Evolutionary conservation across 2,329 filamentous ascomycete genomes (phyloP).

Genomic region (Tolypocladium nubicola): DNA sequence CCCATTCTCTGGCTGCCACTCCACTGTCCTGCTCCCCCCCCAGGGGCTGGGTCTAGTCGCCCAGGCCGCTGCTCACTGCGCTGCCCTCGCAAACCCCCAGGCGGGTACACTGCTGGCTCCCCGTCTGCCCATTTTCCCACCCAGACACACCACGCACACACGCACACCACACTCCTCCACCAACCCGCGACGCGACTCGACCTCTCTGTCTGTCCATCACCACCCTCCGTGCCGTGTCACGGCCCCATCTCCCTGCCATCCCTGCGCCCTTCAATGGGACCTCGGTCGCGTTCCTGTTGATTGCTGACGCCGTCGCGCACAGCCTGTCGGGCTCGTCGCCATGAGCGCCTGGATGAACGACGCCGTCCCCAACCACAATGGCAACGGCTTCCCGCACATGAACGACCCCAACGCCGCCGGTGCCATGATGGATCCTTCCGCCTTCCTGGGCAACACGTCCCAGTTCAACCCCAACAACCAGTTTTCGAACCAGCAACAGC

Average conservation of each 20-base stretch:
- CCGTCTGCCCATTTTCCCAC: slow-evolving; percentile 17
- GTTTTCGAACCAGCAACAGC: slow-evolving; percentile 36
- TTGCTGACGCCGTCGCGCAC: slow-evolving; percentile 33
- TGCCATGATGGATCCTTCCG: slow-evolving; percentile 55
- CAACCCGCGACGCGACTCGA: slow-evolving; percentile 31
- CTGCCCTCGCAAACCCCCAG: slow-evolving; percentile 1
- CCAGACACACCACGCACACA: slow-evolving; percentile 14
- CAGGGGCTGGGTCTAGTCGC: neutral
- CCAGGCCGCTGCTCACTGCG: slow-evolving; percentile 2
- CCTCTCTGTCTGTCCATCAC: slow-evolving; percentile 22
- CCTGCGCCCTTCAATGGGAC: slow-evolving; percentile 28
- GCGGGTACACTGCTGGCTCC: neutral
- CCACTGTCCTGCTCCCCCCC: neutral
- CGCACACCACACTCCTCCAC: slow-evolving; percentile 21
- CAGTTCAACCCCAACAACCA: slow-evolving; percentile 51
- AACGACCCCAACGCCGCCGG: slow-evolving; percentile 47
- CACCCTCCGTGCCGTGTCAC: slow-evolving; percentile 32
- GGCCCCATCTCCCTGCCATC: slow-evolving; percentile 32
- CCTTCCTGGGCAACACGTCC: slow-evolving; percentile 48
- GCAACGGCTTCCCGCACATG: slow-evolving; percentile 56
- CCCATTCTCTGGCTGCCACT: neutral
- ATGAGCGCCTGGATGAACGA: slow-evolving; percentile 69
- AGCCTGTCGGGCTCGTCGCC: slow-evolving; percentile 38
- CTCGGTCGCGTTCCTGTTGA: slow-evolving; percentile 25
- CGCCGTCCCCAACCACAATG: slow-evolving; percentile 59